phyloP scores from a whole-genome alignment of 192 early-diverging fungal genomes.

The Backusella parvicylindrica region DNA sequence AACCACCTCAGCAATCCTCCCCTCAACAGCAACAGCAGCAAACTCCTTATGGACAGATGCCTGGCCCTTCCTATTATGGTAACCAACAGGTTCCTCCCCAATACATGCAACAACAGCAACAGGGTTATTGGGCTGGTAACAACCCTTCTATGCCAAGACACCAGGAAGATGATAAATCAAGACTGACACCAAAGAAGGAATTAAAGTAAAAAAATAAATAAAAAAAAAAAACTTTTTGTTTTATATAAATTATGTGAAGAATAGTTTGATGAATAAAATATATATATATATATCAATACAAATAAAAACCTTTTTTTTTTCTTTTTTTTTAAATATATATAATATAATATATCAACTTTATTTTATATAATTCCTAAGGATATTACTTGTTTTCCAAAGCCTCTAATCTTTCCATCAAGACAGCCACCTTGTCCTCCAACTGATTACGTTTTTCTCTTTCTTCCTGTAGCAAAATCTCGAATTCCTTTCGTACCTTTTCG shows the following conservation, averaged over 20 bases:
- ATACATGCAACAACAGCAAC: slow-evolving; percentile 4
- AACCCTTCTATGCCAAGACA: slow-evolving; percentile 6
- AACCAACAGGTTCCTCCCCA: slow-evolving; percentile 1
- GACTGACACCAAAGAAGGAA: slow-evolving; percentile 5
- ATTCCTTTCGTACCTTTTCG: slow-evolving; percentile 33
- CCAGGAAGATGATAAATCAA: slow-evolving; percentile 8
- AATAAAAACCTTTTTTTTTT: neutral
- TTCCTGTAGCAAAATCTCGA: slow-evolving; percentile 22
- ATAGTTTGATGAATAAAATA: neutral
- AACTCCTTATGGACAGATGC: neutral
- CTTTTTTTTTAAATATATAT: no score
- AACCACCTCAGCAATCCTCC: neutral
- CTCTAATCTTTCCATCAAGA: slow-evolving; percentile 20
- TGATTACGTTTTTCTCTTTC: slow-evolving; percentile 22
- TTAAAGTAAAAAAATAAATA: neutral
- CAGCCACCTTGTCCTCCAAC: slow-evolving; percentile 25
- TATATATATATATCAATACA: neutral
- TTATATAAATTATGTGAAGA: neutral
- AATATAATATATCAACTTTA: neutral
- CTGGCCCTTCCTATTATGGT: slow-evolving; percentile 1
- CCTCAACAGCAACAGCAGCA: slow-evolving; percentile 16
- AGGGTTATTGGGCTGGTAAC: slow-evolving; percentile 6
- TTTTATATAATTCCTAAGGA: no score
- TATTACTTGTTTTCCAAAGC: slow-evolving; percentile 5
- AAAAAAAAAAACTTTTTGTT: neutral